Base-by-base conservation (phyloP, 2,329 filamentous ascomycete species). In the Albophoma yamanashiensis region DNA sequence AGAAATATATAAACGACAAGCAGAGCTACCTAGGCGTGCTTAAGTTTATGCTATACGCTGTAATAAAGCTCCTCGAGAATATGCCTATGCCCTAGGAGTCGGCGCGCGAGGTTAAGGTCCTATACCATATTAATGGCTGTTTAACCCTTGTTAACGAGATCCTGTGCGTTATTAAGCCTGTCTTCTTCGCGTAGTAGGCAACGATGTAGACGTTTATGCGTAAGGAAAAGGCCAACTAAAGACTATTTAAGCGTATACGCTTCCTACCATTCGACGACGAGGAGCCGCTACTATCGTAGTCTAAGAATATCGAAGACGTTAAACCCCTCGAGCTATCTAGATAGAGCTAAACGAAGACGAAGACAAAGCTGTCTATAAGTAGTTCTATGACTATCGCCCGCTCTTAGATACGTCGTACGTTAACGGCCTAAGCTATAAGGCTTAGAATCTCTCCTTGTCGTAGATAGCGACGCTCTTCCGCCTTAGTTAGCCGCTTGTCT, bases 11-110 rank as follows among this genome's bases (percentile, higher is more conserved):
- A 66, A 96, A 89, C 71, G 94, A 99, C 79, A 99, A 99, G 82
- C 86, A 95, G 67, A 97, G 92, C 76, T 99, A 99, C 74, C 82
- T 99, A 56, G 95, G 95, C 64, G 94, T 94, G 40, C 78, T 99
- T 64, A 99, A 99, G 77, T 99, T 97, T 78, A 99, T 99, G 94
- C 94, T 95, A 1, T 95, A 99, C 72, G 94, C 94, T 7, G 94
- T 99, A 14, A 78, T 99, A 77, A 99, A 99, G 79, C 82, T 99
- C 31, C 76, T 99, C 60, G 94, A 99, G 78, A 99, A 99, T 69
- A 99, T 99, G 94, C 94, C 94, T 4, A 99, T 99, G 94, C 94
- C 94, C 0, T 99, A 95, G 94, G 94, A 99, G 77, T 94, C 92
- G 60, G 87, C 91, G 36, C 86, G 92, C 64, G 94, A 99, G 70